A percentile compares a stretch with the other conserved stretches of the same genome.
Conservation (phyloP, 2,329 filamentous ascomycete species). For the Hawksworthiomyces lignivorus region DNA sequence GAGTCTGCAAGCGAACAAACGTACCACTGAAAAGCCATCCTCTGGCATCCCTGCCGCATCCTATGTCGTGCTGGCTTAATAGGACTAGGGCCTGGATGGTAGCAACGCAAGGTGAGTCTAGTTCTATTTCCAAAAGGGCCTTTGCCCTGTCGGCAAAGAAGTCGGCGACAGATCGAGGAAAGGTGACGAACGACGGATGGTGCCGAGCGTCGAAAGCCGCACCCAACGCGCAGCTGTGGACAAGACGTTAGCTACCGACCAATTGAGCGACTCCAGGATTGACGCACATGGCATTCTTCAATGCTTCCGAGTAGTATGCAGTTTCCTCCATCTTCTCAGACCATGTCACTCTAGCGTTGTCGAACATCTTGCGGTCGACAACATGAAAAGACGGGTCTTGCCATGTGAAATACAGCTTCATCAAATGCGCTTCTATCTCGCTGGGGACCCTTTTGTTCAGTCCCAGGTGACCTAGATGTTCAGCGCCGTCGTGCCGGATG, state of each 20-base stretch:
- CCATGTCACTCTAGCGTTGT: constrained; percentile 6
- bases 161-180: constrained; percentile 25
- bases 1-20: not conserved
- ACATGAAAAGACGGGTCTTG: constrained; percentile 38
- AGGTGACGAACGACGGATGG: constrained; percentile 15
- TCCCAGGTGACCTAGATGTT: constrained; percentile 19
- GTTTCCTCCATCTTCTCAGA: constrained; percentile 4
- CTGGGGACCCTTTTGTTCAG: constrained; percentile 32
- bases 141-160: constrained; percentile 37
- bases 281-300: constrained; percentile 14
- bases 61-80: constrained; percentile 35
- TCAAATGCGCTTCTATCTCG: constrained; percentile 34
- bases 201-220: constrained; percentile 23
- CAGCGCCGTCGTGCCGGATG: constrained; percentile 22
- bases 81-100: constrained; percentile 39
- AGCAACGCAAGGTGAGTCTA: constrained; percentile 38
- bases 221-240: constrained; percentile 25
- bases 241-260: constrained; percentile 1
- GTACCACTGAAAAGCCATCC: constrained; percentile 36
- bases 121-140: constrained; percentile 35
- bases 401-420: constrained; percentile 39
- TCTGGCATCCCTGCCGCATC: constrained; percentile 33
- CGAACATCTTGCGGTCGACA: constrained; percentile 31
- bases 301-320: constrained; percentile 14
- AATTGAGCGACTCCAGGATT: no score